Evolutionary conservation across 2,329 filamentous ascomycete genomes (phyloP).

Genomic region (Anthostomella pinea): DNA sequence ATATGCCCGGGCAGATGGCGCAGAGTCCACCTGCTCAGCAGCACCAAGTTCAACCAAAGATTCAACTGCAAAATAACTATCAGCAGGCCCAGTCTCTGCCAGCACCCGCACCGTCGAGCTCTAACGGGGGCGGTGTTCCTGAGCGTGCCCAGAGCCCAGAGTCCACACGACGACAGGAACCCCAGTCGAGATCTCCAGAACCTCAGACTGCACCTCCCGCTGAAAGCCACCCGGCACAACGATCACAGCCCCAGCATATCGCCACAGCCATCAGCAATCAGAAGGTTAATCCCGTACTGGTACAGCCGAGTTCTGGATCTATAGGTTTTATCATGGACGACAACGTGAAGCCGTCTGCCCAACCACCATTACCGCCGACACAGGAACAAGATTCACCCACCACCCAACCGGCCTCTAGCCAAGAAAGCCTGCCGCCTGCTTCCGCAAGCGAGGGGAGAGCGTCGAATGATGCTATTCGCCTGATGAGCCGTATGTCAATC

Average conservation of each 20-base stretch:
- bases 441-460: not conserved
- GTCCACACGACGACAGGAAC: slow-evolving; percentile 5
- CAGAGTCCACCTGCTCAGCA: slow-evolving; percentile 5
- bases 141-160: slow-evolving; percentile 14
- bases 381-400: slow-evolving; percentile 1
- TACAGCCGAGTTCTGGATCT: slow-evolving; percentile 3
- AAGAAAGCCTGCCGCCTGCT: not conserved
- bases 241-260: slow-evolving; percentile 21
- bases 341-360: not conserved
- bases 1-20: not conserved
- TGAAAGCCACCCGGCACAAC: slow-evolving; percentile 9
- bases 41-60: not conserved
- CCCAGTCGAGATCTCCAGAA: slow-evolving; percentile 5
- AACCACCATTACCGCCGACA: slow-evolving; percentile 3
- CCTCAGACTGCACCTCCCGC: slow-evolving; percentile 3
- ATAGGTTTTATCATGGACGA: not conserved
- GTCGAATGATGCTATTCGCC: slow-evolving; percentile 14
- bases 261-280: slow-evolving; percentile 17
- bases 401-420: not conserved
- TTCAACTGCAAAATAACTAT: slow-evolving; percentile 5
- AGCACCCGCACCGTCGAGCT: slow-evolving; percentile 14
- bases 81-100: slow-evolving; percentile 8
- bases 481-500: slow-evolving; percentile 24
- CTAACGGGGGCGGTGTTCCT: slow-evolving; percentile 19
- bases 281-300: slow-evolving; percentile 1